Evolutionary conservation across 1,284 basidiomycete genomes (phyloP), one percentile per base, ranked within the genome.

Genomic region (Blastosporella zonata): DNA sequence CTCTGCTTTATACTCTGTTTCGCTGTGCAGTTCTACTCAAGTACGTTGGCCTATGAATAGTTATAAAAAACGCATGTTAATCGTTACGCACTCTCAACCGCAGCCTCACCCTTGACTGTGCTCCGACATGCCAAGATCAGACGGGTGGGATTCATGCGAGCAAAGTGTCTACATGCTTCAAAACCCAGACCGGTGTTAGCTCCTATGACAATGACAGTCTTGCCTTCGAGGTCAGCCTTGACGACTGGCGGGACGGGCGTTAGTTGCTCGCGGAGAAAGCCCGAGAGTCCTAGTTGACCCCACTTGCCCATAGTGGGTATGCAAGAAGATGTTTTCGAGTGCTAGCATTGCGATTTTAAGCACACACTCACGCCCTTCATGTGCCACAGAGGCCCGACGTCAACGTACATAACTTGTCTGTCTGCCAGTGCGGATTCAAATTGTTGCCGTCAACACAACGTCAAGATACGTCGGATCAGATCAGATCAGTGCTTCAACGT

Each of bases 1-100:
- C 52, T 72, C 69, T 5, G 55, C 61, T 6, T 59, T 40, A 52
- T 56, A 71, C 0, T 61, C 62, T 0, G 62, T 68, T 23, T 61
- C 60, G 6, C 55, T 50, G 42, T 61, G 52, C n/a, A 72, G 31
- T 17, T 56, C 69, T 71, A 31, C n/a, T n/a, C 9, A 15, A 7
- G 12, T 10, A 39, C 39, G 2, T 20, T n/a, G 28, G n/a, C 25
- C 8, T 13, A n/a, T 18, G 10, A 27, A 22, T 6, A 7, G 18
- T 9, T 7, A 17, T 6, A 13, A 22, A 17, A 20, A 6, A 39
- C 12, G 9, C 27, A 6, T 42, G 1, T 31, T 10, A 12, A 6
- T 20, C 21, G 15, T 4, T 2, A 48, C 43, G 25, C 27, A 55
- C 54, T 49, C 28, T 50, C 42, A 33, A 59, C 20, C 13, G 25